Evolutionary conservation across 2,329 filamentous ascomycete genomes (phyloP).

Genomic region (Botryotinia globosa): DNA sequence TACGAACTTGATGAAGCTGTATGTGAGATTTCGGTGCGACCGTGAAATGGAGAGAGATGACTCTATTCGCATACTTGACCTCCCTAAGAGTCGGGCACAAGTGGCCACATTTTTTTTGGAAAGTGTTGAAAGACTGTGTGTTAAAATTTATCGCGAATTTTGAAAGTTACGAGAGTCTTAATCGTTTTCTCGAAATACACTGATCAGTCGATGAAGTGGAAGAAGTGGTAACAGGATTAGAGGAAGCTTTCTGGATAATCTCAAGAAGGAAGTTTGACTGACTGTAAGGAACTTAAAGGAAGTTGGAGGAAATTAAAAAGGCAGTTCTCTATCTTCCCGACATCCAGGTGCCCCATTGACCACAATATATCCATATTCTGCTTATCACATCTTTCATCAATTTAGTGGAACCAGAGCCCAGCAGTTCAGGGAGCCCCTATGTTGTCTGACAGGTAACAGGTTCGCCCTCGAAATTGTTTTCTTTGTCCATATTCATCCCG

Average conservation of each 20-base stretch:
- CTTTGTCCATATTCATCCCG: background rate
- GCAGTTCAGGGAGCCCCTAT: background rate
- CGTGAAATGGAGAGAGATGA: background rate
- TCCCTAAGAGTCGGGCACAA: background rate
- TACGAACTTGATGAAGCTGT: constrained; percentile 1
- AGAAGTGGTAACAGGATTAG: background rate
- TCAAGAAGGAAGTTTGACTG: background rate
- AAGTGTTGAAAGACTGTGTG: background rate
- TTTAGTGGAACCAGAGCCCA: too few relatives aligned
- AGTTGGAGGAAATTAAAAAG: background rate
- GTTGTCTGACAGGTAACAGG: background rate
- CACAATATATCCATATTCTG: background rate
- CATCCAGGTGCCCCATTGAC: background rate
- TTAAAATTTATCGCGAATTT: background rate
- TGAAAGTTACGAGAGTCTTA: background rate
- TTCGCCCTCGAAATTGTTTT: background rate
- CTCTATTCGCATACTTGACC: background rate
- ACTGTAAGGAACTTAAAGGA: background rate
- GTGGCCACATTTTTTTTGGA: background rate
- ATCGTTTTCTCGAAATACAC: background rate
- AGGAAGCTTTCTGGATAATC: background rate
- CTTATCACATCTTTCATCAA: too few relatives aligned
- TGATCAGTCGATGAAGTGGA: constrained; percentile 9
- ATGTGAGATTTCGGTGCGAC: background rate
- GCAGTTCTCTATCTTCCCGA: background rate